A percentile compares a stretch with the other conserved stretches of the same genome.
phyloP scores from a whole-genome alignment of 306 rosid genomes.

The Malus fusca region DNA sequence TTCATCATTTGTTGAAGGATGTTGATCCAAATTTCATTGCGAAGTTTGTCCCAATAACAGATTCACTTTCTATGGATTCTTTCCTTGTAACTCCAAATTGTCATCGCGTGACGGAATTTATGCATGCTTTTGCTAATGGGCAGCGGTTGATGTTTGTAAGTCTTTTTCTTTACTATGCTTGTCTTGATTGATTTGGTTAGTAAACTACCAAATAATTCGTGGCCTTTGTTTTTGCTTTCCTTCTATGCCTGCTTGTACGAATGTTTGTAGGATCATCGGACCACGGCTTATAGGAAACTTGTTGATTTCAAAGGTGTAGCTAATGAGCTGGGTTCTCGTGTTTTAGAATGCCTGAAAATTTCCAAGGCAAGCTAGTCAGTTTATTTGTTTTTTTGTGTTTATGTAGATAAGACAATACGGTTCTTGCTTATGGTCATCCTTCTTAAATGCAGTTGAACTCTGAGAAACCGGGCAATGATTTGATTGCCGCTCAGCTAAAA shows the following conservation, averaged over 20 bases:
- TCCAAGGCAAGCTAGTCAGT: conserved; percentile 61
- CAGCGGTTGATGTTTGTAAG: conserved; percentile 65
- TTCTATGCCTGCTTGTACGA: conserved; percentile 19
- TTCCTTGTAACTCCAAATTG: conserved; percentile 82
- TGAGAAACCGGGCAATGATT: conserved; percentile 43
- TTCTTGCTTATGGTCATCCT: conserved; percentile 29
- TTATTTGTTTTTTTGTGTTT: conserved; percentile 4
- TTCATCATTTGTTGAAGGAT: conserved; percentile 49
- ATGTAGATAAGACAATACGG: conserved; percentile 7
- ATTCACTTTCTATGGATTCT: conserved; percentile 41
- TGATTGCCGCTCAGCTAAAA: conserved; percentile 38
- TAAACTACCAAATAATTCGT: neutral
- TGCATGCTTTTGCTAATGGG: conserved; percentile 49
- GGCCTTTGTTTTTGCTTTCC: conserved; percentile 14
- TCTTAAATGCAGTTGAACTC: conserved; percentile 60
- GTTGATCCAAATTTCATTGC: conserved; percentile 52
- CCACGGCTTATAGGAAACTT: conserved; percentile 62
- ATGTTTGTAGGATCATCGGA: conserved; percentile 68
- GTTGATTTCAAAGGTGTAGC: conserved; percentile 79
- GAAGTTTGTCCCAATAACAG: conserved; percentile 45
- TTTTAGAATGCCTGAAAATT: conserved; percentile 70
- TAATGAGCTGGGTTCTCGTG: conserved; percentile 68
- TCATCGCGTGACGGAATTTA: conserved; percentile 74
- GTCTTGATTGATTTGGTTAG: conserved; percentile 6
- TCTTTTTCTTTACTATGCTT: conserved; percentile 11